Evolutionary conservation across 257 asterid species (phyloP).

Genomic region (Datura wrightii): DNA sequence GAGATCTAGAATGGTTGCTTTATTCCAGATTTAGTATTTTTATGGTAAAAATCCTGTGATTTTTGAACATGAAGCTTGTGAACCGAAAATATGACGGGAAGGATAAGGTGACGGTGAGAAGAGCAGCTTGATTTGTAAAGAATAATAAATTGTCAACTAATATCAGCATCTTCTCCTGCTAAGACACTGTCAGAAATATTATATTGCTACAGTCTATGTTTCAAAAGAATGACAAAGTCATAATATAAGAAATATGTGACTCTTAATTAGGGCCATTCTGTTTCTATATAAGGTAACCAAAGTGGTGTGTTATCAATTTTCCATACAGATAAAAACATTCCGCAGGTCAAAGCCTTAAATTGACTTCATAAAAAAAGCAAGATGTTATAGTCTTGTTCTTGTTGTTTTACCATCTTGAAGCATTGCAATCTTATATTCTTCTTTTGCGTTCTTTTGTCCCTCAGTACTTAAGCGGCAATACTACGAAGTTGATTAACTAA

Average conservation of each 20-base stretch:
- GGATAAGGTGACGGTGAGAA: slow-evolving; percentile 13
- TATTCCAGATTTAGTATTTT: slow-evolving; percentile 3
- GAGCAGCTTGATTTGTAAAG: slow-evolving; percentile 4
- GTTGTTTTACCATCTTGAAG: slow-evolving; percentile 3
- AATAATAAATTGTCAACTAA: not conserved
- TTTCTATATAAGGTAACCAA: slow-evolving; percentile 5
- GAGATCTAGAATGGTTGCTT: slow-evolving; percentile 27
- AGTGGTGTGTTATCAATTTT: not conserved
- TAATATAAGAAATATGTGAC: slow-evolving; percentile 20
- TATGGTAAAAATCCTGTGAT: not conserved
- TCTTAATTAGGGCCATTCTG: slow-evolving; percentile 2
- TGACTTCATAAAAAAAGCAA: not conserved
- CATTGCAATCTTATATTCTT: not conserved
- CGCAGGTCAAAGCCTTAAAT: not conserved
- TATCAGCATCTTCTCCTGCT: not conserved
- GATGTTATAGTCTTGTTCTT: slow-evolving; percentile 8
- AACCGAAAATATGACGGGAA: not conserved
- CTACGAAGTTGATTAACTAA: not conserved
- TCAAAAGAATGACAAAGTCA: not conserved
- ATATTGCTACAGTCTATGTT: not conserved
- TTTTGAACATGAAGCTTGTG: slow-evolving; percentile 5
- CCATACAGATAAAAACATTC: not conserved
- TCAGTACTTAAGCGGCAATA: slow-evolving; percentile 1
- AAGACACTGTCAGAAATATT: slow-evolving; percentile 4
- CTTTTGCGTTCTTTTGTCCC: slow-evolving; percentile 5